Base-by-base conservation (phyloP, 257 asterid species). In the Galeopsis tetrahit region DNA sequence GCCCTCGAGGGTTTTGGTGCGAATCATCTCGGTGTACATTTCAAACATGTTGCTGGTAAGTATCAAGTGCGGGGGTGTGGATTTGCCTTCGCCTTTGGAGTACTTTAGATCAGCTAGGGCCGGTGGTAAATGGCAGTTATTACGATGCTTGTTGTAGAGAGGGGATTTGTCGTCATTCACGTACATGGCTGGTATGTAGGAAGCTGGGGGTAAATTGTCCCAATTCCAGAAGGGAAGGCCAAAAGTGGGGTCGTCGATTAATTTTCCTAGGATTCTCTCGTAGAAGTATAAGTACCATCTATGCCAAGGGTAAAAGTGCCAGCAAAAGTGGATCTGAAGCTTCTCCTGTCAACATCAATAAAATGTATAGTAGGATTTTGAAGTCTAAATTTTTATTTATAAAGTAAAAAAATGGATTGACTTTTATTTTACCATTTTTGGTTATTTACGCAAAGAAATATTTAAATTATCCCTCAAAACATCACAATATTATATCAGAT, bases 271-370 rank as follows among this genome's bases (percentile, higher is more conserved):
- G 8, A 84, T 84, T 1, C 88, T 74, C 63, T 84, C 88, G 28
- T 79, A 79, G 48, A 84, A 84, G 14, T 79, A 84, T n/a, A 84
- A 21, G 52, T 84, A 84, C 82, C 84, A 84, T 36, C 88, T 63
- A 43, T 84, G 88, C 82, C 81, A 84, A 1, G 88, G 86, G 61
- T 2, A 84, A 33, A 84, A 84, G 3, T 11, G 84, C 88, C 88
- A 84, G 7, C 64, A 81, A 9, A 35, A 28, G 76, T 84, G 89
- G 8, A 81, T 67, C 21, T 84, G 89, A 0, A 84, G 81, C 49
- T 77, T 74, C 67, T 28, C 0, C 2, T 21, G 28, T 21, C n/a
- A n/a, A n/a, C n/a, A n/a, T n/a, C n/a, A n/a, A n/a, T n/a, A n/a
- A 21, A 0, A 1, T 21, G 28, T 21, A 21, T 21, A 21, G n/a